A percentile compares a stretch with the other conserved stretches of the same genome.
Evolutionary conservation across 139 green algal species (phyloP).

Genomic region (Picochlorum sp.): DNA sequence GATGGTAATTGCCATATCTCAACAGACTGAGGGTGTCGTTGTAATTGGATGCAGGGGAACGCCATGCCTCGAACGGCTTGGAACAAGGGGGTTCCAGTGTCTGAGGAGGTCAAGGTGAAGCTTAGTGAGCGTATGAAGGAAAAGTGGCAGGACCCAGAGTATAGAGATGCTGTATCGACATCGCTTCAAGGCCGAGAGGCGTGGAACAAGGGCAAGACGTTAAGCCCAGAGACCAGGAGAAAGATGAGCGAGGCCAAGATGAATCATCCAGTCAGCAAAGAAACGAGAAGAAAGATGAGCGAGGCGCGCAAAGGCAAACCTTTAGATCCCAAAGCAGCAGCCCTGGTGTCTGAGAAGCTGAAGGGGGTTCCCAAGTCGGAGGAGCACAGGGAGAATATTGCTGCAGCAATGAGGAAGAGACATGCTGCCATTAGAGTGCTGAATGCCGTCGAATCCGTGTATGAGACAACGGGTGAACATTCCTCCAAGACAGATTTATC

Average conservation of each 20-base stretch:
- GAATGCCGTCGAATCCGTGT: conserved; percentile 40
- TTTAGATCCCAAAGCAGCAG: background rate
- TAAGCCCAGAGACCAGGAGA: conserved; percentile 16
- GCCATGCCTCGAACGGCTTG: conserved; percentile 17
- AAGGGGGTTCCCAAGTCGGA: conserved; percentile 25
- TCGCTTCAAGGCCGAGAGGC: conserved; percentile 22
- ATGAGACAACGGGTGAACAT: conserved; percentile 5
- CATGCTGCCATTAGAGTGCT: conserved; percentile 36
- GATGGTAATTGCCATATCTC: too few species aligned
- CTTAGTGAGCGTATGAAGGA: conserved; percentile 31
- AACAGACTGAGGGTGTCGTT: too few species aligned
- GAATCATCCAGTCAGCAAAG: background rate
- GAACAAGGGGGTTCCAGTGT: conserved; percentile 42
- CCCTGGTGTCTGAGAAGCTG: conserved; percentile 12
- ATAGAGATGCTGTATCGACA: conserved; percentile 7
- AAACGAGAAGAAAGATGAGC: conserved; percentile 20
- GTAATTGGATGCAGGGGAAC: too few species aligned
- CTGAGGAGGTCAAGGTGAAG: conserved; percentile 7
- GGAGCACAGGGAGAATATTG: conserved; percentile 37
- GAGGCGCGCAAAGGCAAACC: background rate
- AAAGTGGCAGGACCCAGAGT: conserved; percentile 31
- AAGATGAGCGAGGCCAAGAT: conserved; percentile 37
- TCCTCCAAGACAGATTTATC: background rate
- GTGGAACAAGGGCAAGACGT: conserved; percentile 42
- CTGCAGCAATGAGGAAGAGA: conserved; percentile 21